A percentile compares a stretch with the other conserved stretches of the same genome.
Evolutionary conservation across 75 land plant genomes (phyloP).

Genomic region (Azolla pinnata): DNA sequence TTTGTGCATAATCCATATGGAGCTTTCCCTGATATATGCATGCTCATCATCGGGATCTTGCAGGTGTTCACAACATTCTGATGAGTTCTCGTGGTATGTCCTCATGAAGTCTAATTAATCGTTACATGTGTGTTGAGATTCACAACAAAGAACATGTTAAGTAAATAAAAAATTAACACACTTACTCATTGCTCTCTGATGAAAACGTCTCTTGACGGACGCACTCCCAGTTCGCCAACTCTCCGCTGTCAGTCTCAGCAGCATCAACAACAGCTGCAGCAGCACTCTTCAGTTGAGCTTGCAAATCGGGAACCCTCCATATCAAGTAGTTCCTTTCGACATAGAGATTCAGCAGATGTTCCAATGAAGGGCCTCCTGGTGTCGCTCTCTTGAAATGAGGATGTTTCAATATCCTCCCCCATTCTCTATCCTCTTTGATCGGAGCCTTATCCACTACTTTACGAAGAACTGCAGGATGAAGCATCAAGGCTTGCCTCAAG

Average conservation of each 20-base stretch:
- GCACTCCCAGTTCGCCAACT: conserved; percentile 78
- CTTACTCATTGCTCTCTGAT: conserved; percentile 87
- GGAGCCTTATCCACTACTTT: conserved; percentile 82
- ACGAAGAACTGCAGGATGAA: conserved; percentile 69
- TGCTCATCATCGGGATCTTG: too few relatives aligned
- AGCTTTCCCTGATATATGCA: too few relatives aligned
- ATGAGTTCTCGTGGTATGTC: too few relatives aligned
- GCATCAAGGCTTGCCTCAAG: conserved; percentile 89
- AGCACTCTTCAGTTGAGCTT: conserved; percentile 50
- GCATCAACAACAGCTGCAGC: conserved; percentile 48
- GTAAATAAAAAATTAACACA: too few relatives aligned
- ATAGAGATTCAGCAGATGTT: conserved; percentile 75
- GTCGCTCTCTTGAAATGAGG: conserved; percentile 49
- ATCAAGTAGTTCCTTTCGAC: conserved; percentile 68
- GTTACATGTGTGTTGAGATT: too few relatives aligned
- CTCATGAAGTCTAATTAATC: too few relatives aligned
- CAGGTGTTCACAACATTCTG: too few relatives aligned
- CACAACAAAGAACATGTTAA: too few relatives aligned
- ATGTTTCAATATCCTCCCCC: conserved; percentile 61
- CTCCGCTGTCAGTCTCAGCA: conserved; percentile 34
- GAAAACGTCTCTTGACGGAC: conserved; percentile 81
- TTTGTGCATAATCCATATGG: too few relatives aligned
- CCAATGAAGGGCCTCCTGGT: conserved; percentile 68
- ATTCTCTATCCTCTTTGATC: conserved; percentile 63
- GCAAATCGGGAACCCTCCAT: conserved; percentile 89